Evolutionary conservation across 257 asterid genomes (phyloP).

Genomic region (Cordia subcordata): DNA sequence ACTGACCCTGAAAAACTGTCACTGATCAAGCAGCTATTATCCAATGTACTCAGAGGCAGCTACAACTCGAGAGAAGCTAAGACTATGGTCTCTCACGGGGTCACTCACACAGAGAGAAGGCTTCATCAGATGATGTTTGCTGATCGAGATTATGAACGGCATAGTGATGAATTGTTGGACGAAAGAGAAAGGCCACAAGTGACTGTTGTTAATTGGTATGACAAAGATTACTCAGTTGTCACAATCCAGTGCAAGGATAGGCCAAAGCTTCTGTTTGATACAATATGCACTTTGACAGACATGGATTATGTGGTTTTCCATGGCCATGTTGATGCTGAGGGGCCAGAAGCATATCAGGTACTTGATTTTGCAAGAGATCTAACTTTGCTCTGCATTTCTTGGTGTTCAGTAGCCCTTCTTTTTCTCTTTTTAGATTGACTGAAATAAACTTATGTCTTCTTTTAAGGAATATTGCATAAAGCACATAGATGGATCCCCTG

Average conservation of each 20-base stretch:
- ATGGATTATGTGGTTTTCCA: conserved; percentile 96
- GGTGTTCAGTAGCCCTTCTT: not conserved
- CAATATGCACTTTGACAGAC: conserved; percentile 84
- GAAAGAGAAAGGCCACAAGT: conserved; percentile 72
- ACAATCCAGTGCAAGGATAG: conserved; percentile 85
- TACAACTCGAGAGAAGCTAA: conserved; percentile 70
- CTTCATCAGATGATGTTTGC: conserved; percentile 98
- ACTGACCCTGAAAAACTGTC: conserved; percentile 56
- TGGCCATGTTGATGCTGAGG: conserved; percentile 80
- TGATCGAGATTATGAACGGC: conserved; percentile 77
- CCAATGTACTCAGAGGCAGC: conserved; percentile 83
- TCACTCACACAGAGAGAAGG: conserved; percentile 74
- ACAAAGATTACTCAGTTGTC: conserved; percentile 80
- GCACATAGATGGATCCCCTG: conserved; percentile 90
- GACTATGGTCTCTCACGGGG: conserved; percentile 63
- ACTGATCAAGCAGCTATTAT: conserved; percentile 53
- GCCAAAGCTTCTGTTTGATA: conserved; percentile 87
- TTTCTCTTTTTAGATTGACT: conserved; percentile 8
- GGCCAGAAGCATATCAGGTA: conserved; percentile 89
- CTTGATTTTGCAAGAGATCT: not conserved
- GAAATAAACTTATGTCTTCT: conserved; percentile 6
- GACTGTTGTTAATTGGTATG: conserved; percentile 84
- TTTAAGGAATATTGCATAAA: conserved; percentile 87
- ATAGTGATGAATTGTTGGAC: conserved; percentile 26
- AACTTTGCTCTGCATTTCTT: not conserved